These are phyloP conservation scores for Porpolomopsis calyptriformis DNA, from an alignment of 768 basidiomycete genomes.

Conservation along the genomic window DNA sequence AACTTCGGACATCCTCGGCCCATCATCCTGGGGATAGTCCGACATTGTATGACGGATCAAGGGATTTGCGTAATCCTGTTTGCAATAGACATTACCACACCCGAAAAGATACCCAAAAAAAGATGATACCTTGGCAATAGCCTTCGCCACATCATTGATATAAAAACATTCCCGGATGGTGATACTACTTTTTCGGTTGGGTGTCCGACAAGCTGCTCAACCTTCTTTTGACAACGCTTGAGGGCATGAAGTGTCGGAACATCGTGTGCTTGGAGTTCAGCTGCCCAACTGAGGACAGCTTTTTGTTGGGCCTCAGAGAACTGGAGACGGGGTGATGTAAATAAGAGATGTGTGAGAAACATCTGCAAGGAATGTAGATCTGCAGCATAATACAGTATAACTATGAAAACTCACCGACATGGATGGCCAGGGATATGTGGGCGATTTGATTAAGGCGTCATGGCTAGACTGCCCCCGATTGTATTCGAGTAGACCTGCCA, in stretches of 20 bases:
- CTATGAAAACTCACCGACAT: background rate
- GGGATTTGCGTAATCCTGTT: slow-evolving; percentile 20
- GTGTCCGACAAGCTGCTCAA: slow-evolving; percentile 14
- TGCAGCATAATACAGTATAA: background rate
- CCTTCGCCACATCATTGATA: slow-evolving; percentile 8
- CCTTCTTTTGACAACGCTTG: slow-evolving; percentile 11
- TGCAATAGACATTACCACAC: no score
- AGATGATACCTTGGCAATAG: slow-evolving; percentile 3
- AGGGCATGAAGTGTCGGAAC: slow-evolving; percentile 19
- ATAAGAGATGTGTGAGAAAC: slow-evolving; percentile 21
- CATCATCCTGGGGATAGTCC: slow-evolving; percentile 20
- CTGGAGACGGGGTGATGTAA: slow-evolving; percentile 20
- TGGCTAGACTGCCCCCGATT: background rate
- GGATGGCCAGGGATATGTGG: slow-evolving; percentile 8
- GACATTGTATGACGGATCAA: slow-evolving; percentile 14
- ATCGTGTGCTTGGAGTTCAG: slow-evolving; percentile 16
- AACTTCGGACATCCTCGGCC: slow-evolving; percentile 13
- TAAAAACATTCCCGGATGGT: slow-evolving; percentile 19
- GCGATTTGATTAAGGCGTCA: background rate
- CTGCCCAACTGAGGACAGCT: slow-evolving; percentile 21
- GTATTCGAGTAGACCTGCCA: background rate
- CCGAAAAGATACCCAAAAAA: background rate
- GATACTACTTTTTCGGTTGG: slow-evolving; percentile 15
- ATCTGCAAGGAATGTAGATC: slow-evolving; percentile 9
- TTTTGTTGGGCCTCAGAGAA: slow-evolving; percentile 23